Conservation (phyloP, 2,329 filamentous ascomycete genomes). For the Claviceps quebecensis region DNA sequence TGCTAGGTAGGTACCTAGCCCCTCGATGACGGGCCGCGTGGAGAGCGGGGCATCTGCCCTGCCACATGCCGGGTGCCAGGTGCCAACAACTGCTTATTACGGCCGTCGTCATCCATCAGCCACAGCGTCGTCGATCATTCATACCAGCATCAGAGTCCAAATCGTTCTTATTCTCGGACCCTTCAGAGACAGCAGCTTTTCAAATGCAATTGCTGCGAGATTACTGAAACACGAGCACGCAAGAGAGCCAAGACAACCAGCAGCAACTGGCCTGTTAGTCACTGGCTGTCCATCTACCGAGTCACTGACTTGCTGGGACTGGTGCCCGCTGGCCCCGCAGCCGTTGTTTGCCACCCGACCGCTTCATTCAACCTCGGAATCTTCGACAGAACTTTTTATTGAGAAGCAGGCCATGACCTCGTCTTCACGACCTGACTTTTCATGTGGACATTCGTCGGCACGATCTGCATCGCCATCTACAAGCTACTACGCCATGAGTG, state of each 20-base stretch:
- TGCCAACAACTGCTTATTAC: background rate
- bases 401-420: conserved; percentile 3
- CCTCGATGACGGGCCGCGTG: conserved; percentile 2
- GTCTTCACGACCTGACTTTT: background rate
- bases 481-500: conserved; percentile 56
- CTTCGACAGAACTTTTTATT: background rate
- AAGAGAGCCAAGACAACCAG: too few species aligned
- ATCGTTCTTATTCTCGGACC: too few species aligned
- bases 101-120: background rate
- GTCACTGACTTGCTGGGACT: background rate
- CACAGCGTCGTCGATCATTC: background rate
- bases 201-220: too few species aligned
- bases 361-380: background rate
- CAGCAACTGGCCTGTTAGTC: too few species aligned
- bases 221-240: too few species aligned
- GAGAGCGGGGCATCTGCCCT: background rate
- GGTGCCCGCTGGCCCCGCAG: background rate
- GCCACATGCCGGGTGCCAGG: background rate
- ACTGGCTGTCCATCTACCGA: too few species aligned
- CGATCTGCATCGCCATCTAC: conserved; percentile 8
- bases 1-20: background rate
- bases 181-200: too few species aligned
- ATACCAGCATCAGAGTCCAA: background rate
- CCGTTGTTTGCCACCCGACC: background rate
- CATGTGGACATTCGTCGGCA: background rate